Evolutionary conservation across 129 eudicot genomes (phyloP).

Genomic region (Lactuca saligna): DNA sequence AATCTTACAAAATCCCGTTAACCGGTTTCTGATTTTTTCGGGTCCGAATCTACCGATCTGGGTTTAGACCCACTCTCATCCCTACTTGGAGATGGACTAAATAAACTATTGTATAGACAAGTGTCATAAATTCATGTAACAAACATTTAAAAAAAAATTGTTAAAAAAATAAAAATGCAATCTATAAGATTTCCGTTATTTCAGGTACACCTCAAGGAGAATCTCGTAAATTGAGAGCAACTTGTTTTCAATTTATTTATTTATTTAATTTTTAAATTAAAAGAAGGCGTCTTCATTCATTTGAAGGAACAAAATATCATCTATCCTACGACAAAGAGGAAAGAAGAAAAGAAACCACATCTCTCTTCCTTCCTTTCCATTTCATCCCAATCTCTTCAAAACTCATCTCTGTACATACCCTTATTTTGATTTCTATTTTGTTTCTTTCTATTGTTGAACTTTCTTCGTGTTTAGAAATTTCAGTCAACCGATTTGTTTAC

Average conservation of each 20-base stretch:
- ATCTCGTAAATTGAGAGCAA: slow-evolving; percentile 4
- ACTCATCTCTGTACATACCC: slow-evolving; percentile 22
- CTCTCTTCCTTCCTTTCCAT: slow-evolving; percentile 16
- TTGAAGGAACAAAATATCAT: slow-evolving; percentile 33
- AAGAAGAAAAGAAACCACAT: slow-evolving; percentile 20
- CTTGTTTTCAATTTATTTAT: background rate
- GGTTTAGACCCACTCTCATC: too few species aligned
- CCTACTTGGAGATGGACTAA: too few species aligned
- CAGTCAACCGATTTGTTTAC: slow-evolving; percentile 3
- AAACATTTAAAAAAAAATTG: too few species aligned
- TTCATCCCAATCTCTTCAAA: slow-evolving; percentile 17
- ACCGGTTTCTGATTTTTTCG: too few species aligned
- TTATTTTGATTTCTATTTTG: slow-evolving; percentile 7
- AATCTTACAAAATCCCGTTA: too few species aligned
- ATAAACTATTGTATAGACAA: too few species aligned
- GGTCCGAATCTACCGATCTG: too few species aligned
- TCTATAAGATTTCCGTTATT: slow-evolving; percentile 13
- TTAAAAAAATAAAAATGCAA: background rate
- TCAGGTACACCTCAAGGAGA: slow-evolving; percentile 20
- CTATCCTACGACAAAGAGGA: slow-evolving; percentile 12
- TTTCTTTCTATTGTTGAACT: background rate
- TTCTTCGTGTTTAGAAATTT: background rate
- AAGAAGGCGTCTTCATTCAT: slow-evolving; percentile 3
- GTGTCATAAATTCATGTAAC: too few species aligned
- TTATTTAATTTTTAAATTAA: background rate